A percentile compares a stretch with the other conserved stretches of the same genome.
Conservation (phyloP, 2,329 filamentous ascomycete species). For the Colletotrichum orbiculare region DNA sequence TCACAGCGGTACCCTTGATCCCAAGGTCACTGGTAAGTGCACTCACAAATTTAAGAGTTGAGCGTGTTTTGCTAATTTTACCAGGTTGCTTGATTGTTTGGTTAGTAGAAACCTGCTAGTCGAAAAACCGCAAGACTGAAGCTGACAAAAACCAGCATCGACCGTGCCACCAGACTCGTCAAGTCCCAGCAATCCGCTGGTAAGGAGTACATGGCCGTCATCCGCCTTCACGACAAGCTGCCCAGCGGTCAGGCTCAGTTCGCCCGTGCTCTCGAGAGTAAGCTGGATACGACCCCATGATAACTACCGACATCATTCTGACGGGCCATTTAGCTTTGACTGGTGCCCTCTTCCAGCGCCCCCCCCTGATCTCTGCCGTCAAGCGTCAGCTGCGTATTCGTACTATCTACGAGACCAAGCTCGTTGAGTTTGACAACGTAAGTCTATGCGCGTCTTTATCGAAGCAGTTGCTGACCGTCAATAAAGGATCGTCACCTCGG, state of each 20-base stretch:
- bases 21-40: constrained; percentile 84
- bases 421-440: constrained; percentile 93
- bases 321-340: constrained; percentile 69
- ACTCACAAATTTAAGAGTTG: constrained; percentile 84
- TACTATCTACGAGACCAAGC: constrained; percentile 96
- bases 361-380: constrained; percentile 96
- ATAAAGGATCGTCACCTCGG: constrained; percentile 83
- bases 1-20: constrained; percentile 97
- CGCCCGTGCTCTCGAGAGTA: constrained; percentile 86
- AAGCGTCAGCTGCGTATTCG: constrained; percentile 98
- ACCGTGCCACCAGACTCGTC: constrained; percentile 95
- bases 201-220: constrained; percentile 98
- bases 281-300: constrained; percentile 13
- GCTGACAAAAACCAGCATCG: constrained; percentile 62
- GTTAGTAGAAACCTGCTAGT: constrained; percentile 20
- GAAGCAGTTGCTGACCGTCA: constrained; percentile 23
- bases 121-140: neutral
- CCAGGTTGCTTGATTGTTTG: constrained; percentile 37
- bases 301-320: constrained; percentile 19
- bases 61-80: constrained; percentile 43
- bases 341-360: constrained; percentile 95
- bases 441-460: constrained; percentile 10
- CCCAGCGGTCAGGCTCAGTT: constrained; percentile 94
- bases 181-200: constrained; percentile 99
- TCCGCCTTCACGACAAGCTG: constrained; percentile 94